Percentiles rank a stretch among this genome's conserved stretches.
Evolutionary conservation across 768 basidiomycete genomes (phyloP).

Genomic region (Podaxis sp.): DNA sequence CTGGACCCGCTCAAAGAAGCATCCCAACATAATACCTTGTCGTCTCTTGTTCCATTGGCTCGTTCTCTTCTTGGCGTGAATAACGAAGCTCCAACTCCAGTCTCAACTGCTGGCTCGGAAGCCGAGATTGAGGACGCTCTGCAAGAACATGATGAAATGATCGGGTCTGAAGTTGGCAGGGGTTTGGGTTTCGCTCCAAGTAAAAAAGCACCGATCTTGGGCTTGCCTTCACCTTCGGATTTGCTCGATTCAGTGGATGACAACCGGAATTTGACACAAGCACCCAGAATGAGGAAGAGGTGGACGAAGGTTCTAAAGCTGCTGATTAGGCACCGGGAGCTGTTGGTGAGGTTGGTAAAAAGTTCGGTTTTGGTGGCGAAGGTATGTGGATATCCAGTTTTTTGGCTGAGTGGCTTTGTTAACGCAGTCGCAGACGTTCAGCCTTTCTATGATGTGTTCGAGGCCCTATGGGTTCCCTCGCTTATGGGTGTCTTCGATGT

Average conservation of each 20-base stretch:
- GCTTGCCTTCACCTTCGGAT: conserved; percentile 6
- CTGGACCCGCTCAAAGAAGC: conserved; percentile 18
- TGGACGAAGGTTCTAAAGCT: neutral
- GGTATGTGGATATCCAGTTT: neutral
- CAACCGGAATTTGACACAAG: neutral
- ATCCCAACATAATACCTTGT: neutral
- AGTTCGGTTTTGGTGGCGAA: conserved; percentile 17
- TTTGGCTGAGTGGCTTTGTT: neutral
- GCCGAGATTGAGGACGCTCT: neutral
- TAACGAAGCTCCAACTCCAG: neutral
- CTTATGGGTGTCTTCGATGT: conserved; percentile 4
- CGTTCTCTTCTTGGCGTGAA: neutral
- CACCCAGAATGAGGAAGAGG: neutral
- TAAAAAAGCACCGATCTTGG: neutral
- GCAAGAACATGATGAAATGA: neutral
- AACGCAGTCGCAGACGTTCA: conserved; percentile 13
- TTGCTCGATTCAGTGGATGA: neutral
- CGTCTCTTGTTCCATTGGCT: conserved; percentile 13
- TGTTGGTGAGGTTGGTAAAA: conserved; percentile 6
- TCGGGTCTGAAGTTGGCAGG: neutral
- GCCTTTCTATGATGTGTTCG: conserved; percentile 13
- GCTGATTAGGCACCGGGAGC: neutral
- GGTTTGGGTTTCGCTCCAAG: neutral
- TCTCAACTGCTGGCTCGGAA: neutral
- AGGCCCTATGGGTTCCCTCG: conserved; percentile 9